Evolutionary conservation across 2,329 filamentous ascomycete genomes (phyloP), one percentile per base, ranked within the genome.

Genomic region (Metarhizium rileyi): DNA sequence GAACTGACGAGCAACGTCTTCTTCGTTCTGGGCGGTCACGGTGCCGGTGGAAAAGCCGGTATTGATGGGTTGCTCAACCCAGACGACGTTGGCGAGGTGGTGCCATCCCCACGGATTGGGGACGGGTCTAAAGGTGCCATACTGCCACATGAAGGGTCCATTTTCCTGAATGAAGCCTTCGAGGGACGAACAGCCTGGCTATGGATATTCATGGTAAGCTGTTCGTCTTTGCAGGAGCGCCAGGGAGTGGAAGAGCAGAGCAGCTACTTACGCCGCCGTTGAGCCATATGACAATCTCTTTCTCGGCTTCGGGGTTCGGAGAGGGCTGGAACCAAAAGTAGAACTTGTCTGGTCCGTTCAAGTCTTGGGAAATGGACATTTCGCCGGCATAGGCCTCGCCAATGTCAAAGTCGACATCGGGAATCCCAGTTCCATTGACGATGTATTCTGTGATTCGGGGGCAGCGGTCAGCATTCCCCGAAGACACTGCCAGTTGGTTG

Each of bases 111-210:
- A 90, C 0, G 77, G 73, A 60, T 90, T 90, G 42, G 71, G 67
- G 0, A 81, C 73, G 0, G 86, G 86, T 18, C 74, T 72, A 48
- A 73, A 78, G 0, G 84, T 90, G 35, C 87, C 87, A 12, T 78
- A 73, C 61, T 86, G 78, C 83, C 84, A 87, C 3, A 76, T 50
- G 58, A 87, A 84, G 0, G 86, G 84, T 0, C 87, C 86, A 57
- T 89, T 90, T 58, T 91, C 87, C 44, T 87, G 84, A 6, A 91
- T 63, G 1, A 90, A 70, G 7, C 84, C 86, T 56, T 81, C 76
- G 8, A 87, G 72, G 1, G 81, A 86, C 30, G 71, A 73, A 57
- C 75, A 80, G 22, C 75, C 76, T 16, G 76, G 76, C 46, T 54
- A 26, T 16, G 42, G 9, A 9, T 62, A 30, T 5, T 30, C 16